Percentiles rank a stretch among this genome's conserved stretches.
phyloP scores from a whole-genome alignment of 1,284 basidiomycete genomes.

The Tilletia walkeri region DNA sequence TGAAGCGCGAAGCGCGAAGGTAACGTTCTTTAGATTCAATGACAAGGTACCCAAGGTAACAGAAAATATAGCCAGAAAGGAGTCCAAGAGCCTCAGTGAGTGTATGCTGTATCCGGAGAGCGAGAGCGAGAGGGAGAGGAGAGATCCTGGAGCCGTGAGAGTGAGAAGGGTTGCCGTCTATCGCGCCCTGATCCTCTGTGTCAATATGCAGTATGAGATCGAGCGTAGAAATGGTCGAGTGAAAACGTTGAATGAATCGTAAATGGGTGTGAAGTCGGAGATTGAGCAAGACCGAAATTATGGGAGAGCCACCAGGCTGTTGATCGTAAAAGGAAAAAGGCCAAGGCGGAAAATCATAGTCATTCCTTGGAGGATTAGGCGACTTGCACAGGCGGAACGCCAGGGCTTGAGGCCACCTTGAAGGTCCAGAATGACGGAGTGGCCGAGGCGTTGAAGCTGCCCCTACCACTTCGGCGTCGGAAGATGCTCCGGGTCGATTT shows the following conservation, averaged over 20 bases:
- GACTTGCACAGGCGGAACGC: background rate
- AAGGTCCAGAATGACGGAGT: background rate
- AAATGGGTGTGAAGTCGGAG: background rate
- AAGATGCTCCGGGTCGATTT: background rate
- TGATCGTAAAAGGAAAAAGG: background rate
- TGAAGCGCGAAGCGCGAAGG: too few relatives aligned
- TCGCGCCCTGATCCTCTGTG: too few relatives aligned
- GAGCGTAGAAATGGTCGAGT: too few relatives aligned
- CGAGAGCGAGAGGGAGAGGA: too few relatives aligned
- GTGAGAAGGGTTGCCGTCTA: too few relatives aligned
- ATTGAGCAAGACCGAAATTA: background rate
- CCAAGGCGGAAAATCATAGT: background rate
- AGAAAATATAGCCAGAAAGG: background rate
- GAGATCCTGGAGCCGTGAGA: too few relatives aligned
- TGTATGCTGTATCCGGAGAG: too few relatives aligned
- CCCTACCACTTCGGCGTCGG: background rate
- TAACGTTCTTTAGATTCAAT: background rate
- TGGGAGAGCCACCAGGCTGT: background rate
- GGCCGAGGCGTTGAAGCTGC: background rate
- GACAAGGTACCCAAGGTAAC: background rate
- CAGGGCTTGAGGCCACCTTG: conserved; percentile 4
- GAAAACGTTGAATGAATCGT: too few relatives aligned
- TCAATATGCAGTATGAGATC: too few relatives aligned
- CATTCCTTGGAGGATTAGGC: background rate
- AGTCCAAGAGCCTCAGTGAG: too few relatives aligned